Evolutionary conservation across 1,284 basidiomycete species (phyloP).

Genomic region (Fomitiporia mediterranea): DNA sequence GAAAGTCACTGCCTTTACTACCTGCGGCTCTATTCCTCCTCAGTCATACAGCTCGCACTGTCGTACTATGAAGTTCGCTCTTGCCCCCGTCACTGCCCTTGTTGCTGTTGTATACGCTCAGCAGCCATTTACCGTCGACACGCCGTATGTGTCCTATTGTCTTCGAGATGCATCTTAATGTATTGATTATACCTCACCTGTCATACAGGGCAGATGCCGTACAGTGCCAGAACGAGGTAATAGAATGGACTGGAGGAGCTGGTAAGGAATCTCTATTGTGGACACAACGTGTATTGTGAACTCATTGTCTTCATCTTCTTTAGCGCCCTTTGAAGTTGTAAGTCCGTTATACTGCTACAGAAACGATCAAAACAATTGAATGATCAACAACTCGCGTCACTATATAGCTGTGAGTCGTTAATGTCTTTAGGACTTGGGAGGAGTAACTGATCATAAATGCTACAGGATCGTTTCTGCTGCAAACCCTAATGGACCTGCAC

Average conservation of each 20-base stretch:
- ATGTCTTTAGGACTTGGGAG: too few species aligned
- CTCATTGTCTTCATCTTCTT: background rate
- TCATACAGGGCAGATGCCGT: constrained; percentile 36
- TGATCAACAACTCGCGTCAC: background rate
- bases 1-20: too few species aligned
- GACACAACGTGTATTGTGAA: too few species aligned
- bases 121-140: constrained; percentile 51
- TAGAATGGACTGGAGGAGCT: constrained; percentile 48
- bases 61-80: background rate
- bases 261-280: constrained; percentile 36
- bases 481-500: constrained; percentile 32
- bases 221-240: constrained; percentile 45
- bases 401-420: background rate
- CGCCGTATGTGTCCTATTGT: constrained; percentile 43
- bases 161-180: background rate
- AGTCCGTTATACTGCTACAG: background rate
- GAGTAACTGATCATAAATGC: too few species aligned
- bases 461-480: constrained; percentile 40
- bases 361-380: too few species aligned
- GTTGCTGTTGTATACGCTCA: constrained; percentile 31
- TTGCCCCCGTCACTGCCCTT: background rate
- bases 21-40: too few species aligned
- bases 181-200: background rate
- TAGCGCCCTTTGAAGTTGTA: background rate
- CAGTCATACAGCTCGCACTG: too few species aligned